phyloP scores from a whole-genome alignment of 768 basidiomycete species.

The Lepiota brunneoincarnata region DNA sequence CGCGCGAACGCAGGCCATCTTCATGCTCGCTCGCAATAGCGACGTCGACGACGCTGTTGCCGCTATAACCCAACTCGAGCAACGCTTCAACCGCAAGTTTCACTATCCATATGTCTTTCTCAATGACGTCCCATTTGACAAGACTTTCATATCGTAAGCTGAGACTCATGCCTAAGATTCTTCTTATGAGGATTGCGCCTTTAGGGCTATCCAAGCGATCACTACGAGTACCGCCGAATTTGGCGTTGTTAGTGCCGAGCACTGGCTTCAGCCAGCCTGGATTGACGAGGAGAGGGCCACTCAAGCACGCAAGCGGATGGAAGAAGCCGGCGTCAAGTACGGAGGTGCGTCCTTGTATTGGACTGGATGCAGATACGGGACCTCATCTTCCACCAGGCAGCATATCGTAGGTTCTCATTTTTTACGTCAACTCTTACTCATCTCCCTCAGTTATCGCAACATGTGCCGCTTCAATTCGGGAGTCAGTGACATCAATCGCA shows the following conservation, averaged over 20 bases:
- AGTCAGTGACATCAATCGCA: conserved; percentile 31
- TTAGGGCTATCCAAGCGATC: conserved; percentile 23
- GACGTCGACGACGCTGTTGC: conserved; percentile 58
- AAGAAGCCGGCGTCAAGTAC: conserved; percentile 42
- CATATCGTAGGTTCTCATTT: background rate
- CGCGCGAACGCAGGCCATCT: conserved; percentile 36
- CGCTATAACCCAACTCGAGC: conserved; percentile 75
- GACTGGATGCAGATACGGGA: background rate
- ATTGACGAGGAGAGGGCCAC: conserved; percentile 72
- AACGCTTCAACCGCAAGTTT: conserved; percentile 75
- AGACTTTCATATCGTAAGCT: conserved; percentile 67
- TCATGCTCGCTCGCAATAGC: conserved; percentile 60
- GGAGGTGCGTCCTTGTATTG: conserved; percentile 27
- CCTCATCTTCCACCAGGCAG: conserved; percentile 30
- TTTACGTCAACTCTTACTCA: conserved; percentile 14
- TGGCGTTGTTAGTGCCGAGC: conserved; percentile 61
- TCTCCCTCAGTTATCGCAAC: conserved; percentile 56
- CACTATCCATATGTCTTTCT: conserved; percentile 88
- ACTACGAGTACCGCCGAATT: conserved; percentile 39
- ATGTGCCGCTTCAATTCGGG: conserved; percentile 79
- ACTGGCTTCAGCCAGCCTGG: conserved; percentile 78
- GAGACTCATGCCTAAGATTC: too few relatives aligned
- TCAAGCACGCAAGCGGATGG: conserved; percentile 58
- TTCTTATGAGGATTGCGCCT: background rate
- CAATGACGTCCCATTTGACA: conserved; percentile 79